phyloP scores from a whole-genome alignment of 2,329 filamentous ascomycete genomes.

The Cercospora beticola region DNA sequence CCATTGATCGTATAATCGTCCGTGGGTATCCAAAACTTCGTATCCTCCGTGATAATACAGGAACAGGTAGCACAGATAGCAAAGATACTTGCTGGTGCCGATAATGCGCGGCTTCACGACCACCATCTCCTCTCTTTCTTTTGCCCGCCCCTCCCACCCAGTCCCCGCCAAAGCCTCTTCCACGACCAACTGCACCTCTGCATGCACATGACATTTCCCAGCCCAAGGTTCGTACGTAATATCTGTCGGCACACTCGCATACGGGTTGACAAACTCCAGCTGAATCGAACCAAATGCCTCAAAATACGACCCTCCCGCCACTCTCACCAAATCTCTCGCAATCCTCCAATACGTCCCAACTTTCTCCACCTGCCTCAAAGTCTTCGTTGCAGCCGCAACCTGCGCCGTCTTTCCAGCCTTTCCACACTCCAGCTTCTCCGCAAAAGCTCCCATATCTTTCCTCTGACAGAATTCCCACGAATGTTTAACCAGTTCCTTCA shows the following conservation, averaged over 20 bases:
- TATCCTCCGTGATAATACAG: constrained; percentile 13
- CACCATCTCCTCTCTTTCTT: not conserved
- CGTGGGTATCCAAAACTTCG: constrained; percentile 11
- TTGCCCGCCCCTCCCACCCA: not conserved
- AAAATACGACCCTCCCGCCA: not conserved
- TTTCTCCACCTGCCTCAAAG: constrained; percentile 20
- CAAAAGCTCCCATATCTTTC: not conserved
- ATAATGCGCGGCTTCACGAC: constrained; percentile 10
- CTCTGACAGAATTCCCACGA: constrained; percentile 10
- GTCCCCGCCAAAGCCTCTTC: constrained; percentile 1
- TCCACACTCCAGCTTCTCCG: constrained; percentile 5
- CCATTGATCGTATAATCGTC: constrained; percentile 20
- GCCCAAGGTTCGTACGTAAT: constrained; percentile 20
- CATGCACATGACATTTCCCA: constrained; percentile 19
- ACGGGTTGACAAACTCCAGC: constrained; percentile 12
- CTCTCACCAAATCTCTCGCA: constrained; percentile 1
- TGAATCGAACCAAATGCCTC: constrained; percentile 4
- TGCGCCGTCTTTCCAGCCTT: constrained; percentile 13
- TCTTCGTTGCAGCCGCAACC: constrained; percentile 18
- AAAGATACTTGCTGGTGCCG: constrained; percentile 22
- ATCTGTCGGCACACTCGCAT: constrained; percentile 8
- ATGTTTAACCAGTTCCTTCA: constrained; percentile 6
- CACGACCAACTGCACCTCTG: constrained; percentile 18
- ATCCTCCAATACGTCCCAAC: constrained; percentile 20
- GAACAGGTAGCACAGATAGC: constrained; percentile 21